These are phyloP conservation scores for Phellopilus nigrolimitatus DNA, from an alignment of 1,284 basidiomycete species.

Conservation along the genomic window DNA sequence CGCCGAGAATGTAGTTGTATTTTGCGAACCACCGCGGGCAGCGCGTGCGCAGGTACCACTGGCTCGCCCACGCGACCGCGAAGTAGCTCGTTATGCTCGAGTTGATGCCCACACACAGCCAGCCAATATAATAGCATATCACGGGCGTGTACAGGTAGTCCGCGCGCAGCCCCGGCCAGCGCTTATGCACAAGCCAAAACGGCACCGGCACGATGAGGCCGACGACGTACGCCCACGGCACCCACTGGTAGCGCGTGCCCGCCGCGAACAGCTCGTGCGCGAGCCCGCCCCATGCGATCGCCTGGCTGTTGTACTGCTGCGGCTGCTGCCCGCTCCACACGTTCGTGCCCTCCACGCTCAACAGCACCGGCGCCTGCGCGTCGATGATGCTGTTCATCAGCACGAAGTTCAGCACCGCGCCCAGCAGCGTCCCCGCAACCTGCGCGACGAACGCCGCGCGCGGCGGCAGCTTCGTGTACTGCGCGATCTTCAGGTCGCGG, in stretches of 20 bases:
- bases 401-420: constrained; percentile 20
- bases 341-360: constrained; percentile 25
- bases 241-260: constrained; percentile 22
- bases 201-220: constrained; percentile 28
- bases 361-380: constrained; percentile 24
- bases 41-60: constrained; percentile 44
- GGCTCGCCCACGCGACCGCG: constrained; percentile 49
- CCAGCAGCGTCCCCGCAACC: constrained; percentile 17
- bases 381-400: constrained; percentile 27
- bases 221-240: constrained; percentile 23
- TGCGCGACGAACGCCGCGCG: constrained; percentile 30
- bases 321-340: constrained; percentile 28
- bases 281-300: constrained; percentile 28
- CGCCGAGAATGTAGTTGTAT: constrained; percentile 54
- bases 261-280: constrained; percentile 25
- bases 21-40: constrained; percentile 49
- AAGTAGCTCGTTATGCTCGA: constrained; percentile 48
- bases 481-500: constrained; percentile 39
- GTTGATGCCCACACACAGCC: constrained; percentile 50
- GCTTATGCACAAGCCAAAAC: constrained; percentile 27
- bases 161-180: constrained; percentile 21
- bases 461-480: constrained; percentile 28
- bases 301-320: constrained; percentile 27
- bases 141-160: constrained; percentile 16
- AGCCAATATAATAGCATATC: constrained; percentile 33